Base-by-base conservation (phyloP, 108 stramenopile species). In the Nitzschia inconspicua region DNA sequence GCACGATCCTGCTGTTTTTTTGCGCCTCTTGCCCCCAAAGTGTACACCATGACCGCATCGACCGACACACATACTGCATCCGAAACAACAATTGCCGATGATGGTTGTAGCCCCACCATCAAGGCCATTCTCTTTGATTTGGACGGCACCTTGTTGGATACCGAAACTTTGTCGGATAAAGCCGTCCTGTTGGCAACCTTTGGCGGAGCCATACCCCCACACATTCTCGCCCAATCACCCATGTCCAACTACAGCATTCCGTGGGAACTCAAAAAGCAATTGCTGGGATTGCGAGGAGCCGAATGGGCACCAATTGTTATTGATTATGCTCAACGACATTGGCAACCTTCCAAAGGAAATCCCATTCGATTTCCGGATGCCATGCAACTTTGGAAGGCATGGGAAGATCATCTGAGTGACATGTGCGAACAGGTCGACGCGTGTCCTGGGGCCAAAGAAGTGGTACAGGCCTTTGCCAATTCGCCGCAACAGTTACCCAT, bases 141-240 rank as follows among this genome's bases (percentile, higher is more conserved):
- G 22, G 90, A 91, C 40, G 90, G 90, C 10, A 91, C 90, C 2
- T 63, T 91, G 30, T 69, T 91, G 46, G 90, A 91, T 59, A 91
- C 90, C 14, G 89, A 88, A 69, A 60, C 30, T 8, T 56, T 77
- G 0, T 76, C 76, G 61, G 80, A 82, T 68, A 76, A 67, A 37
- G 86, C 86, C 0, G 63, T 91, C 0, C 58, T 88, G 14, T 42
- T 73, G 28, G 80, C 84, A 22, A 8, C 37, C 7, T 84, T 85
- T 55, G 76, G 54, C 4, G 13, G 34, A 4, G 25, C 46, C 19
- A 48, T 83, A 32, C 65, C 71, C 4, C 41, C 14, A 20, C 32
- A 57, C 19, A 26, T 71, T 18, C 29, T 40, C 36, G 35, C 53
- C 19, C 36, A 63, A 30, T 47, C 19, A 23, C 58, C 24, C 32